Percentiles rank a stretch among this genome's conserved stretches.
Conservation (phyloP, 2,329 filamentous ascomycete genomes). For the Diaporthe sp. region DNA sequence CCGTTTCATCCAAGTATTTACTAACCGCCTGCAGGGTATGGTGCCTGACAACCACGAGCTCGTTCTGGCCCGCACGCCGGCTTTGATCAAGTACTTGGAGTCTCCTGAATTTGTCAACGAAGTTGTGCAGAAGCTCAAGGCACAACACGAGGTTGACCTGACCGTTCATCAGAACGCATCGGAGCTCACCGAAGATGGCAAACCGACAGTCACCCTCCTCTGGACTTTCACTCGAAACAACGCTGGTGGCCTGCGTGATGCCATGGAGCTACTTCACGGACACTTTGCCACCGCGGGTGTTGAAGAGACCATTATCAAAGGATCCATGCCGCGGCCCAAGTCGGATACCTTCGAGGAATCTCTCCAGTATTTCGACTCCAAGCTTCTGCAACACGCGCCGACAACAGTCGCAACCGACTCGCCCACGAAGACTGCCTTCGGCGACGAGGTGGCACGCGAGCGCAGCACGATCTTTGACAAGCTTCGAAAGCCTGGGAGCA, state of each 20-base stretch:
- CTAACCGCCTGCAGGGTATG: constrained; percentile 78
- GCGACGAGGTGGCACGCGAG: constrained; percentile 83
- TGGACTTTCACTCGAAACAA: constrained; percentile 97
- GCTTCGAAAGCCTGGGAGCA: constrained; percentile 93
- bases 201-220: constrained; percentile 73
- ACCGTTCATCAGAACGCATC: constrained; percentile 77
- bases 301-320: constrained; percentile 89
- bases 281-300: constrained; percentile 89
- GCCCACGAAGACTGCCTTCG: constrained; percentile 87
- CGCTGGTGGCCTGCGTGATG: constrained; percentile 93
- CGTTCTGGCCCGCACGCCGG: constrained; percentile 81
- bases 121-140: constrained; percentile 86
- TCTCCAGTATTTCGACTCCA: constrained; percentile 96
- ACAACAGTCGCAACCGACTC: constrained; percentile 86
- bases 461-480: constrained; percentile 90
- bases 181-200: constrained; percentile 70
- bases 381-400: constrained; percentile 93
- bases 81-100: constrained; percentile 85
- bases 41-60: constrained; percentile 97
- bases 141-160: constrained; percentile 92
- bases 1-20: constrained; percentile 13
- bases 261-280: constrained; percentile 92
- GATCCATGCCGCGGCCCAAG: constrained; percentile 96
- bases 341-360: constrained; percentile 99
- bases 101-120: constrained; percentile 86